phyloP scores from a whole-genome alignment of 176 grass and related monocot genomes.

The Thalia dealbata region DNA sequence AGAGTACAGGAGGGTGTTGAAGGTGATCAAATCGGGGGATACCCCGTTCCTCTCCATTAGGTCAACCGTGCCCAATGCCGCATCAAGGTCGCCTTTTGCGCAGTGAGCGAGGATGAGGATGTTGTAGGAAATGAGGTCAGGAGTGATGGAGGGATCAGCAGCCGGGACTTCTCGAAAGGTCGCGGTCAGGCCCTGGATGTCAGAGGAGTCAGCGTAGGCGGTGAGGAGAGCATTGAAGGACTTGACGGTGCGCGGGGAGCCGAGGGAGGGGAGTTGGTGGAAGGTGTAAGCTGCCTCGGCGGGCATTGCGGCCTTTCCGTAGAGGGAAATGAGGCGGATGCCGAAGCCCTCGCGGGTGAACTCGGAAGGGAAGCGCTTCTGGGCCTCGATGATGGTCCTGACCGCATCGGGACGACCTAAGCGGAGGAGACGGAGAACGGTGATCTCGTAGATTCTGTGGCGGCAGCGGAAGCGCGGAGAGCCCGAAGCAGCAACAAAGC shows the following conservation, averaged over 20 bases:
- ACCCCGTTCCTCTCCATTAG: constrained; percentile 45
- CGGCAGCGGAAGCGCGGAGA: constrained; percentile 28
- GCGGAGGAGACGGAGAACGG: constrained; percentile 33
- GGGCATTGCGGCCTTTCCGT: constrained; percentile 43
- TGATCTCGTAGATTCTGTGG: constrained; percentile 33
- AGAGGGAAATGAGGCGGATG: constrained; percentile 41
- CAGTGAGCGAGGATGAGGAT: constrained; percentile 33
- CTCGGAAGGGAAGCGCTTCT: constrained; percentile 40
- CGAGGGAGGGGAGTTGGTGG: constrained; percentile 22
- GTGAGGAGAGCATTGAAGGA: constrained; percentile 28
- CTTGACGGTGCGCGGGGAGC: constrained; percentile 28
- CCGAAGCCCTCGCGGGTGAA: constrained; percentile 27
- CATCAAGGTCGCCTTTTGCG: constrained; percentile 32
- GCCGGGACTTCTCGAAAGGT: constrained; percentile 34
- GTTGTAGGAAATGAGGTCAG: constrained; percentile 39
- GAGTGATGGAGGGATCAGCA: constrained; percentile 25
- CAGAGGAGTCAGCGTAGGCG: constrained; percentile 2
- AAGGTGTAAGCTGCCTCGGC: constrained; percentile 33
- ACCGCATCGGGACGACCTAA: constrained; percentile 28
- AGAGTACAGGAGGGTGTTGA: constrained; percentile 38
- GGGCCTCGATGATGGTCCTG: constrained; percentile 38
- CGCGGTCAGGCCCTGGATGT: constrained; percentile 17
- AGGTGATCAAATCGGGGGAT: constrained; percentile 25
- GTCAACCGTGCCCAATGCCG: constrained; percentile 23
- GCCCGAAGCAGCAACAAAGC: constrained; percentile 30